phyloP scores from a whole-genome alignment of 176 grass and related monocot species.

The Pharus latifolius region DNA sequence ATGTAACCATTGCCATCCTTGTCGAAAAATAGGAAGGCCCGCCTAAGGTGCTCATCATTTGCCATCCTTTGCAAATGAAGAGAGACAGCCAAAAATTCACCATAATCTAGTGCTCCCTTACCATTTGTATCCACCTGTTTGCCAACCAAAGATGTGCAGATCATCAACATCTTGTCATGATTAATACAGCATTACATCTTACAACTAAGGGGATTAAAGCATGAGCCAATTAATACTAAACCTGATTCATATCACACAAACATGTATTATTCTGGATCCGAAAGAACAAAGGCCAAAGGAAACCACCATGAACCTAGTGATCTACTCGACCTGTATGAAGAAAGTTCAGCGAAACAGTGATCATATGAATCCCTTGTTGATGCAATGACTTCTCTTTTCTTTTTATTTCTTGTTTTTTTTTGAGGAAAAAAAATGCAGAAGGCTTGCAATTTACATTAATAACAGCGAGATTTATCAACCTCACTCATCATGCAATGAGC shows the following conservation, averaged over 20 bases:
- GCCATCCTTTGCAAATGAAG: constrained; percentile 99
- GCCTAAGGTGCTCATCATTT: constrained; percentile 84
- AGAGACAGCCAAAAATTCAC: constrained; percentile 89
- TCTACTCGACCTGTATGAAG: background rate
- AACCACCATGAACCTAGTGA: background rate
- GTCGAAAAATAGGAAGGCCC: constrained; percentile 89
- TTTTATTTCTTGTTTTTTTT: no score
- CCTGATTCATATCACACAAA: no score
- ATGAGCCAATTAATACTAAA: no score
- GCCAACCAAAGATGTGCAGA: background rate
- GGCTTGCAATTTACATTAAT: no score
- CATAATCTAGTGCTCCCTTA: constrained; percentile 78
- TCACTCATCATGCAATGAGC: background rate
- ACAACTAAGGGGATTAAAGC: background rate
- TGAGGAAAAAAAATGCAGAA: no score
- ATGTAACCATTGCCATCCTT: constrained; percentile 95
- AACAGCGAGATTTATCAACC: no score
- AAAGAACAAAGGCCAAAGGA: no score
- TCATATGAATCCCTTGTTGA: no score
- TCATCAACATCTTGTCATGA: no score
- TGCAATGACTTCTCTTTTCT: no score
- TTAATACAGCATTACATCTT: background rate
- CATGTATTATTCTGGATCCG: no score
- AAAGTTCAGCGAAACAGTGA: no score
- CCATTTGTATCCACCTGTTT: constrained; percentile 92